Evolutionary conservation across 176 grass and related monocot species (phyloP), one percentile per base, ranked within the genome.

Genomic region (Musa acuminata): DNA sequence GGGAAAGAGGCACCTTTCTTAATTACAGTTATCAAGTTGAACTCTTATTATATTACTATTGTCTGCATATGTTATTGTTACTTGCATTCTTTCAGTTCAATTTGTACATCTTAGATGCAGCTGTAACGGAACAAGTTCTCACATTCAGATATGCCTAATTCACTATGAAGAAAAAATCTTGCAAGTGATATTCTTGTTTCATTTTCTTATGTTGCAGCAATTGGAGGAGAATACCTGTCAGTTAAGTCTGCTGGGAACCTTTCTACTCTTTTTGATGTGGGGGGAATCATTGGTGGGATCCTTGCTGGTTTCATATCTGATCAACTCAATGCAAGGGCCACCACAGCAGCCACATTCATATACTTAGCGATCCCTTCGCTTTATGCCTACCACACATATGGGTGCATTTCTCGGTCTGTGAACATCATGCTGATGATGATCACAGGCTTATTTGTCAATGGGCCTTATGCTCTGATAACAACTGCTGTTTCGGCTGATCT

Each of bases 401-500:
- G 83, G 11, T 70, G 79, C 72, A 72, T 63, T 83, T 88, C 89
- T 66, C 72, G 85, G 64, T 76, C 51, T 53, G 52, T 76, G 55
- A 92, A 88, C 63, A 75, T 84, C 72, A 26, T 29, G 1, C 62
- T 88, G 68, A 88, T 92, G 89, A 86, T 92, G 86, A 74, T 86
- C 78, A 67, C 68, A 72, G 89, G 89, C 51, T 81, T 92, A 26
- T 88, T 92, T 84, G 86, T 92, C 60, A 88, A 92, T 27, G 89
- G 86, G 22, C 89, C 86, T 17, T 92, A 82, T 83, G 83, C 89
- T 81, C 86, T 92, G 43, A 92, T 88, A 86, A 86, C 89, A 53
- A 88, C 89, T 74, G 83, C 83, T 48, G 86, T 92, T 55, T 92
- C 89, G 69, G 83, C 86, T 59, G 89, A 92, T 86, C 76, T 92